phyloP scores from a whole-genome alignment of 805 yeast species.

The Grigorovia yakushimaensis region DNA sequence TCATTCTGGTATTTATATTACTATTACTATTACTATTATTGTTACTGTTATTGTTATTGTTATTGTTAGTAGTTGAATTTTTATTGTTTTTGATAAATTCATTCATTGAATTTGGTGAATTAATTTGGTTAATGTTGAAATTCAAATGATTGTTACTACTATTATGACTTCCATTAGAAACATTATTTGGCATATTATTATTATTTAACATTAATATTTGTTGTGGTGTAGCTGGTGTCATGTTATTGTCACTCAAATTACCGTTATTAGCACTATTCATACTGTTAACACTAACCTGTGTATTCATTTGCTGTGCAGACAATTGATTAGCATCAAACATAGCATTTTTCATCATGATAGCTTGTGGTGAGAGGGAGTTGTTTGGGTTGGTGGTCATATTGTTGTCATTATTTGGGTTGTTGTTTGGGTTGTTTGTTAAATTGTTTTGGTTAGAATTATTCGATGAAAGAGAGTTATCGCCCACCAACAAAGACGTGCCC shows the following conservation, averaged over 20 bases:
- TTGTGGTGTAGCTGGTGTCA: conserved; percentile 18
- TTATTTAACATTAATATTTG: conserved; percentile 15
- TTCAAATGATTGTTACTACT: not conserved
- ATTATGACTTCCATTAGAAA: conserved; percentile 1
- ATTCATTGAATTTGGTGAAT: conserved; percentile 4
- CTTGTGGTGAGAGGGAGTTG: conserved; percentile 24
- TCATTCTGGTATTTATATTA: conserved; percentile 3
- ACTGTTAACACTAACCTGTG: conserved; percentile 8
- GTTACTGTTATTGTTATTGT: not conserved
- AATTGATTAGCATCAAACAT: conserved; percentile 14
- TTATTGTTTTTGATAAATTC: not conserved
- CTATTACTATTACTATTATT: not conserved
- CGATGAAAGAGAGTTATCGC: not conserved
- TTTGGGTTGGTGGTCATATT: conserved; percentile 1
- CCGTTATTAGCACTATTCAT: not conserved
- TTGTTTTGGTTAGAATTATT: no score
- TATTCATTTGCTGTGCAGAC: conserved; percentile 19
- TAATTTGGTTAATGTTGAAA: conserved; percentile 2
- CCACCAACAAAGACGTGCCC: not conserved
- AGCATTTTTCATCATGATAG: conserved; percentile 24
- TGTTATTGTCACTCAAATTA: not conserved
- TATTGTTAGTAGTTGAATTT: not conserved
- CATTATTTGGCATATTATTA: conserved; percentile 1
- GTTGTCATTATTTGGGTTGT: not conserved
- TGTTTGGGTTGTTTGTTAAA: conserved; percentile 1